Evolutionary conservation across 306 rosid genomes (phyloP), one percentile per base, ranked within the genome.

Genomic region (Canavalia gladiata): DNA sequence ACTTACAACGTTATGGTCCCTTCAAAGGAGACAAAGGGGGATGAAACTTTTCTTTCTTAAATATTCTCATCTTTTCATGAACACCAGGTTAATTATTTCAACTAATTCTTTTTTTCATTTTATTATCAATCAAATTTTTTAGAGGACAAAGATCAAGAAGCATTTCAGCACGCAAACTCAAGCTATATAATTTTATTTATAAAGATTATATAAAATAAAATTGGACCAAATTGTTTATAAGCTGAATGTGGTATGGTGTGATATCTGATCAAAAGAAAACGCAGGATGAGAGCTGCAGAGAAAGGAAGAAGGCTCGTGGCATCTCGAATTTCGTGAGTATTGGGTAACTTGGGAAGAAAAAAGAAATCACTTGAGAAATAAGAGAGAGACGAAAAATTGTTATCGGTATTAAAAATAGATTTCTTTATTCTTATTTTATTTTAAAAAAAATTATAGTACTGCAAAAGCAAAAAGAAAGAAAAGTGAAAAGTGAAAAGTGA

Each of bases 311-410:
- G 75, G 18, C 79, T 69, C 79, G 85, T 80, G 87, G 79, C 69
- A 80, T 80, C 85, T 84, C 46, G 79, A 54, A 28, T 68, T 70
- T 68, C 82, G 85, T 80, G 85, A 80, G 62, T n/a, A 33, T 43
- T 51, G 75, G 51, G 68, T 5, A 51, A 50, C 37, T 51, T 35
- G 28, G 28, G 52, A 81, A 68, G 11, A 55, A 67, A 12, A 43
- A 81, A 68, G 11, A 66, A 67, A 12, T 54, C 54, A 65, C 29
- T 52, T 54, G 33, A 51, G 11, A 71, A 58, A 13, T 18, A 35
- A 78, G 57, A 78, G 4, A 13, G 28, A 56, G 0, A 7, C 13
- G 46, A 60, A 28, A 65, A 55, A 39, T 33, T 34, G 45, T 63
- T 35, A 66, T 66, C 58, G 39, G 7, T 18, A 6, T 29, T 11